Percentiles rank a stretch among this genome's conserved stretches.
Conservation (phyloP, 2,329 filamentous ascomycete species). For the Blastomyces percursus region DNA sequence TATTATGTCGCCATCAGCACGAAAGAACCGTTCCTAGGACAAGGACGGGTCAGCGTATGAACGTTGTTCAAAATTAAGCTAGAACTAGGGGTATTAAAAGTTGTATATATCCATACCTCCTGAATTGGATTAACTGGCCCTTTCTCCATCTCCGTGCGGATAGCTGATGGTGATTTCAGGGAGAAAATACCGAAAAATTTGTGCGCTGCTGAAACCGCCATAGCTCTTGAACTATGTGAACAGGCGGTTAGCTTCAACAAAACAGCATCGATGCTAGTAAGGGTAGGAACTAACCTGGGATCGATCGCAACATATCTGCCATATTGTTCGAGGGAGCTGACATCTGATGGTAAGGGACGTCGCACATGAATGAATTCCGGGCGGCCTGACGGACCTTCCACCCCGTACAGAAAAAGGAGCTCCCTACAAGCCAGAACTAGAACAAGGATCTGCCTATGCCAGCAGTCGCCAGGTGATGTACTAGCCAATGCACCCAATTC, state of each 20-base stretch:
- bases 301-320: conserved; percentile 65
- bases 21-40: conserved; percentile 37
- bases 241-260: conserved; percentile 5
- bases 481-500: conserved; percentile 8
- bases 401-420: conserved; percentile 65
- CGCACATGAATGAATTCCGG: conserved; percentile 52
- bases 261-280: conserved; percentile 6
- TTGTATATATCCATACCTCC: conserved; percentile 30
- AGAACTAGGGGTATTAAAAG: conserved; percentile 8
- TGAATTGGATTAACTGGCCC: conserved; percentile 50
- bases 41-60: conserved; percentile 1
- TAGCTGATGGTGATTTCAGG: conserved; percentile 45
- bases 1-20: conserved; percentile 62
- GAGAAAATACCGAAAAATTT: conserved; percentile 61
- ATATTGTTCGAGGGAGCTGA: conserved; percentile 44
- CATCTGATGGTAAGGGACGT: conserved; percentile 48
- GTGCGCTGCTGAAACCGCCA: conserved; percentile 61
- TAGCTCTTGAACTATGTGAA: conserved; percentile 38
- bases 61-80: neutral
- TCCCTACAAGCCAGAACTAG: conserved; percentile 63
- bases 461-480: conserved; percentile 15
- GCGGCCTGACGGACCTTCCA: conserved; percentile 32
- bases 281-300: conserved; percentile 48
- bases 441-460: conserved; percentile 72
- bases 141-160: conserved; percentile 42